Percentiles rank a stretch among this genome's conserved stretches.
Evolutionary conservation across 78 protist species (phyloP).

Genomic region (Isochrysis galbana): DNA sequence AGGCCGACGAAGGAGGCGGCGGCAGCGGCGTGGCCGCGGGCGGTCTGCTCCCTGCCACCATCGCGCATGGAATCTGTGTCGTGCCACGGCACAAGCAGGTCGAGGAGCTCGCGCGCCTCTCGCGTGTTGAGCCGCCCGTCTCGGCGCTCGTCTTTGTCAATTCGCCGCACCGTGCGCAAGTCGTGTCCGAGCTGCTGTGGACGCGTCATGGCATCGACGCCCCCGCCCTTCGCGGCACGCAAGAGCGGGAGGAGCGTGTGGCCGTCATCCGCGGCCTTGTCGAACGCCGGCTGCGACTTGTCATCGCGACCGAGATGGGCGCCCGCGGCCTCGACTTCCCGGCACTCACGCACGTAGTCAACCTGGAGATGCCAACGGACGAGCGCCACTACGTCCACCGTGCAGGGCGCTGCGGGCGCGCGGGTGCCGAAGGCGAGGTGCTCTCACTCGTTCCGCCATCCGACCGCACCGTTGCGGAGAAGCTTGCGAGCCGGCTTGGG

Average conservation of each 20-base stretch:
- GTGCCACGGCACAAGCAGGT: neutral
- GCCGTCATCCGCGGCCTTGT: neutral
- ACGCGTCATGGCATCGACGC: neutral
- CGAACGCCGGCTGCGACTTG: neutral
- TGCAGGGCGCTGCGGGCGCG: conserved; percentile 21
- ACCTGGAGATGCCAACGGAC: neutral
- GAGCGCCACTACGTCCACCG: conserved; percentile 14
- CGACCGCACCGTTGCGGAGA: neutral
- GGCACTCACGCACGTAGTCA: neutral
- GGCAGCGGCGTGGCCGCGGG: neutral
- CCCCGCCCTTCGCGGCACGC: neutral
- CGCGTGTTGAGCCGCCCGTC: neutral
- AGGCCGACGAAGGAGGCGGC: no score
- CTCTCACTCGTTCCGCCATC: neutral
- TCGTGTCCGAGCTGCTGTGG: neutral
- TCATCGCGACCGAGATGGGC: neutral
- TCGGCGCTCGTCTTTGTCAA: neutral
- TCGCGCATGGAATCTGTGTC: neutral
- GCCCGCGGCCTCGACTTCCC: neutral
- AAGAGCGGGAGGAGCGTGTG: neutral
- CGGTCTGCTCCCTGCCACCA: neutral
- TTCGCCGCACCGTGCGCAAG: neutral
- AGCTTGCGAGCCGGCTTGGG: neutral
- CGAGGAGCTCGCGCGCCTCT: neutral
- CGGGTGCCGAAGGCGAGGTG: neutral